Conservation (phyloP, 805 yeast genomes). For the Saturnispora mendoncae region DNA sequence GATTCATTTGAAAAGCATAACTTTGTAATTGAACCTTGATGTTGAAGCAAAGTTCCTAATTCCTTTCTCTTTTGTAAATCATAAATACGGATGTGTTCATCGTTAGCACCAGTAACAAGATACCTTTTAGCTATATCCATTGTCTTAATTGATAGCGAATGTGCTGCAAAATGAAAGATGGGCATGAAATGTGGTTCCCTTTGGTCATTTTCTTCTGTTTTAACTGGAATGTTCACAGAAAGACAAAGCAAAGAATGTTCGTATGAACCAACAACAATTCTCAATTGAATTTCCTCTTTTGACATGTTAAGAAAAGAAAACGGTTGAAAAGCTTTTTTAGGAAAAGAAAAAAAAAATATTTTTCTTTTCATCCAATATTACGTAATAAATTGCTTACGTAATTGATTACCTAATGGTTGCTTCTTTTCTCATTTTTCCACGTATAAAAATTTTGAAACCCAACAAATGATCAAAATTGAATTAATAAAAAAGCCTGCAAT, state of each 20-base stretch:
- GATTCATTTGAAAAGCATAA: constrained; percentile 57
- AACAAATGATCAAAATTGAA: neutral
- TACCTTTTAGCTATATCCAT: constrained; percentile 77
- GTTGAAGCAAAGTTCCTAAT: constrained; percentile 81
- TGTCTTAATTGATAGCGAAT: constrained; percentile 77
- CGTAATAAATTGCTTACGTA: no score
- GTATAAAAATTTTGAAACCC: neutral
- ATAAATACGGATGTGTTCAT: constrained; percentile 89
- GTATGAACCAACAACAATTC: constrained; percentile 90
- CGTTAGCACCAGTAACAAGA: constrained; percentile 89
- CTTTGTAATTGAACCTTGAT: constrained; percentile 76
- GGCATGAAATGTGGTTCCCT: constrained; percentile 72
- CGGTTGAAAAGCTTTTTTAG: neutral
- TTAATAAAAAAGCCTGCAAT: no score
- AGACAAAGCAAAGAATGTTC: constrained; percentile 87
- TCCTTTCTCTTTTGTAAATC: constrained; percentile 92
- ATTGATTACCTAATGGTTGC: no score
- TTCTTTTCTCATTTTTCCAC: no score
- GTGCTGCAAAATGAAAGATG: constrained; percentile 93
- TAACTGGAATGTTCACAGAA: constrained; percentile 50
- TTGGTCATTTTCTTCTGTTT: constrained; percentile 16
- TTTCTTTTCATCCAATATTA: no score
- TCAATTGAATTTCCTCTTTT: constrained; percentile 36
- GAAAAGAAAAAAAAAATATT: no score
- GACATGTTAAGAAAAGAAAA: constrained; percentile 1